Evolutionary conservation across 1,284 basidiomycete species (phyloP).

Genomic region (Apiotrichum laibachii): DNA sequence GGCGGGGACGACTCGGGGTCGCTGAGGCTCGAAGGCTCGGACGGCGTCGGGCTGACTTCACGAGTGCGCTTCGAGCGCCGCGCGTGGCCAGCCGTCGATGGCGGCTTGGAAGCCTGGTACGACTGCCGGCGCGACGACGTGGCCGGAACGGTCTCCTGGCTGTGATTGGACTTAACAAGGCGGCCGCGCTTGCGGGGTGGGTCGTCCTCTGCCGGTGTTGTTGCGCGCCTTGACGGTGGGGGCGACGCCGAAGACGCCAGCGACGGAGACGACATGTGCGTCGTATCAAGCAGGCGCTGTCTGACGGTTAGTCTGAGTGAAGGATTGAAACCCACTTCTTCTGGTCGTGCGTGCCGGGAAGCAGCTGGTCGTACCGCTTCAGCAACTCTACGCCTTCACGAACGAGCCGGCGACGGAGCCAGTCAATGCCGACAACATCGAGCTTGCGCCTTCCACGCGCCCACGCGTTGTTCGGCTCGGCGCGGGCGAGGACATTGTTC

Average conservation of each 20-base stretch:
- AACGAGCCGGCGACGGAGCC: slow-evolving; percentile 41
- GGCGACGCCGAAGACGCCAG: background rate
- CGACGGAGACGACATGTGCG: background rate
- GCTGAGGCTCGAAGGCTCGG: slow-evolving; percentile 6
- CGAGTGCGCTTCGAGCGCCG: background rate
- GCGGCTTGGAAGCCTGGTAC: background rate
- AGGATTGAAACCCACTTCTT: slow-evolving; percentile 27
- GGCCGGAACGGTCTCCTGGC: background rate
- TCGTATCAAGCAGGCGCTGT: background rate
- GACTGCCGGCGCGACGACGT: background rate
- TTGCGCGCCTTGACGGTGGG: background rate
- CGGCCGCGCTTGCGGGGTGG: background rate
- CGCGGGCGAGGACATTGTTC: slow-evolving; percentile 18
- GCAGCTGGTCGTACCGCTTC: slow-evolving; percentile 29
- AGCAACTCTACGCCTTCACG: slow-evolving; percentile 46
- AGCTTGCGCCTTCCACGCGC: slow-evolving; percentile 37
- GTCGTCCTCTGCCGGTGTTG: background rate
- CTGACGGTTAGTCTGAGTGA: background rate
- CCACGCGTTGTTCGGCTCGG: slow-evolving; percentile 22
- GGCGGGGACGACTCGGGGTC: background rate
- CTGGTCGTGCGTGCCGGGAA: slow-evolving; percentile 13
- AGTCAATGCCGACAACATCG: slow-evolving; percentile 31
- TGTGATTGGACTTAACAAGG: background rate
- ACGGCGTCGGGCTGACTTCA: background rate
- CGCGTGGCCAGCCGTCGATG: background rate